Base-by-base conservation (phyloP, 768 basidiomycete genomes). In the Collybia sordida region DNA sequence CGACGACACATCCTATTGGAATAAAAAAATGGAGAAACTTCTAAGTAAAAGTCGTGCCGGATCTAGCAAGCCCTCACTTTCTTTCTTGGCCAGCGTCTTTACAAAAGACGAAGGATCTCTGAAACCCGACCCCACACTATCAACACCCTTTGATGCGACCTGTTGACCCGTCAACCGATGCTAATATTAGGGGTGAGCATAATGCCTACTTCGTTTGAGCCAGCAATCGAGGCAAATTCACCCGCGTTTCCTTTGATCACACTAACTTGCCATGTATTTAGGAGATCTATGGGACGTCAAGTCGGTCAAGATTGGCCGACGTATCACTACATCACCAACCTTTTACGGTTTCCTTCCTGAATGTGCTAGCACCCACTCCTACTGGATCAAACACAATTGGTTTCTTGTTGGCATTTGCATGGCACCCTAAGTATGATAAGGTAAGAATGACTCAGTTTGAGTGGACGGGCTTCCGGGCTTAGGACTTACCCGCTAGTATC, bases 171-270 rank as follows among this genome's bases (percentile, higher is more conserved):
- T 45, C 22, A 51, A 41, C 5, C 1, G 21, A 44, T 24, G 14
- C 25, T 18, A 6, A 36, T 7, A 14, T 31, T 31, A 3, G 31
- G 31, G 31, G 31, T 15, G 21, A 19, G 23, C 7, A 9, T 11
- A 25, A 18, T 34, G 49, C 54, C 14, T 39, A 89, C 93, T 74
- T 95, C 95, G 12, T 65, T 65, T 0, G 88, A 89, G n/a, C 85
- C 79, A 2, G 85, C 81, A 8, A 96, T 64, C 0, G 88, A 79
- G 0, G 85, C 92, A 18, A 98, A 83, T 69, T 98, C 95, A 14
- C 81, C 90, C 0, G 92, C 88, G 61, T 98, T 97, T 3, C 94
- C 94, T 68, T 98, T 98, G 68, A 98, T 94, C 18, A 96, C 88
- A 15, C 88, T 86, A 9, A 87, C 83, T 66, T 95, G 93, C 82